These are phyloP conservation scores for Testicularia cyperi DNA, from an alignment of 1,284 basidiomycete genomes.

Conservation along the genomic window DNA sequence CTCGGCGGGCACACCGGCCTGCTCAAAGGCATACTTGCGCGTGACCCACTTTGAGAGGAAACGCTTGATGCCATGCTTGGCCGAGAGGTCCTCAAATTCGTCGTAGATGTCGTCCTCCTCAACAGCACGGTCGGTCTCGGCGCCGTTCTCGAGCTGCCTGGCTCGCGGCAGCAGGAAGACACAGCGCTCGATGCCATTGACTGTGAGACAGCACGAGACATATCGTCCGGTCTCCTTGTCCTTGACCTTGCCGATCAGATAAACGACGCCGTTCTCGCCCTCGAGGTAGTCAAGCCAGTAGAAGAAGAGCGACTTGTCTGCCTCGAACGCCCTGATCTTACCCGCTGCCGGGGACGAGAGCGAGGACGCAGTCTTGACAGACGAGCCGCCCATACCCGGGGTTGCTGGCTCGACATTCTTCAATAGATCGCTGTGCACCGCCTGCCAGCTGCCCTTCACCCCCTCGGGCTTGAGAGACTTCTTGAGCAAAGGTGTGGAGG, in stretches of 20 bases:
- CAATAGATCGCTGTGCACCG: slow-evolving; percentile 38
- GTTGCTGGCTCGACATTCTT: slow-evolving; percentile 34
- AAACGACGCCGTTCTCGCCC: slow-evolving; percentile 51
- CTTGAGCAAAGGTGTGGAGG: slow-evolving; percentile 7
- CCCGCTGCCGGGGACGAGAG: slow-evolving; percentile 13
- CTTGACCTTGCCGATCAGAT: slow-evolving; percentile 58
- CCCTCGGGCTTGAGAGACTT: slow-evolving; percentile 4
- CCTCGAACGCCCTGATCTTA: slow-evolving; percentile 44
- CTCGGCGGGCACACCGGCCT: slow-evolving; percentile 78
- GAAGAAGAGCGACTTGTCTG: slow-evolving; percentile 52
- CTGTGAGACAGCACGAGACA: slow-evolving; percentile 83
- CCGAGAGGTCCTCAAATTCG: slow-evolving; percentile 80
- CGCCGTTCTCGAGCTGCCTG: slow-evolving; percentile 61
- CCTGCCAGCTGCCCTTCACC: slow-evolving; percentile 35
- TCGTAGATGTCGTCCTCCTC: slow-evolving; percentile 71
- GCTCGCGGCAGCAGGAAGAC: slow-evolving; percentile 80
- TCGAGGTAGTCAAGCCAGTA: slow-evolving; percentile 58
- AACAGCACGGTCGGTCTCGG: slow-evolving; percentile 70
- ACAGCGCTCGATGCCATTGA: slow-evolving; percentile 85
- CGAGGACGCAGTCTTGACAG: slow-evolving; percentile 10
- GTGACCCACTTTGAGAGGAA: slow-evolving; percentile 73
- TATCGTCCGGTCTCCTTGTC: slow-evolving; percentile 64
- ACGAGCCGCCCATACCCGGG: slow-evolving; percentile 5
- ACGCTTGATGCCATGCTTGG: slow-evolving; percentile 73
- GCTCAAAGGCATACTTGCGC: slow-evolving; percentile 90